Evolutionary conservation across 139 green algal species (phyloP).

Genomic region (Auxenochlorella protothecoides): DNA sequence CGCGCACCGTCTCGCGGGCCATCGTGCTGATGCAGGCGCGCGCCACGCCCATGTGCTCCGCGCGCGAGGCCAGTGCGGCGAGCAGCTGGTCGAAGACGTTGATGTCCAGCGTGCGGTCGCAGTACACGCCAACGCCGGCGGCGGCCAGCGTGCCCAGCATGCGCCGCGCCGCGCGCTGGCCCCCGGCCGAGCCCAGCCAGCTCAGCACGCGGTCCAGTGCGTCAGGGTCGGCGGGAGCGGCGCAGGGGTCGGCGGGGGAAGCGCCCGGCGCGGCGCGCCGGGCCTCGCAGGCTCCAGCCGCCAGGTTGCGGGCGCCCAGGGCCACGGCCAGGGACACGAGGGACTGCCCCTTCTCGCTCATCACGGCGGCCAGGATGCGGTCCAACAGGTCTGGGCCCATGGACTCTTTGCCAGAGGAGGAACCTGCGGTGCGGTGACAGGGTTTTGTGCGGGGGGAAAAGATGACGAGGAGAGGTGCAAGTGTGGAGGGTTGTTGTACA

Average conservation of each 20-base stretch:
- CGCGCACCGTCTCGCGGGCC: slow-evolving; percentile 15
- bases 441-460: too few species aligned
- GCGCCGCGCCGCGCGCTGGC: slow-evolving; percentile 15
- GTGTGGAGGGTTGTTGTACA: too few species aligned
- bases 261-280: background rate
- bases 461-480: too few species aligned
- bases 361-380: slow-evolving; percentile 25
- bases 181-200: slow-evolving; percentile 6
- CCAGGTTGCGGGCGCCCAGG: slow-evolving; percentile 26
- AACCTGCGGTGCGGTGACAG: background rate
- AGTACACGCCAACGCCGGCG: slow-evolving; percentile 18
- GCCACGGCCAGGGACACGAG: slow-evolving; percentile 34
- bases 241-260: background rate
- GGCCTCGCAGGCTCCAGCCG: slow-evolving; percentile 11
- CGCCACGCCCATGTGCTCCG: slow-evolving; percentile 21
- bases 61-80: background rate
- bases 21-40: slow-evolving; percentile 17
- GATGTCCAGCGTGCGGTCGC: slow-evolving; percentile 24
- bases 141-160: slow-evolving; percentile 13
- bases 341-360: slow-evolving; percentile 22
- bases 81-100: slow-evolving; percentile 23
- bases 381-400: slow-evolving; percentile 4
- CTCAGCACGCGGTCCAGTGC: slow-evolving; percentile 11
- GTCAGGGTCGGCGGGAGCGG: background rate
- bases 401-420: background rate